Percentiles rank a stretch among this genome's conserved stretches.
Conservation (phyloP, 1,139 yeast genomes). For the Tardiomyces depauwii region DNA sequence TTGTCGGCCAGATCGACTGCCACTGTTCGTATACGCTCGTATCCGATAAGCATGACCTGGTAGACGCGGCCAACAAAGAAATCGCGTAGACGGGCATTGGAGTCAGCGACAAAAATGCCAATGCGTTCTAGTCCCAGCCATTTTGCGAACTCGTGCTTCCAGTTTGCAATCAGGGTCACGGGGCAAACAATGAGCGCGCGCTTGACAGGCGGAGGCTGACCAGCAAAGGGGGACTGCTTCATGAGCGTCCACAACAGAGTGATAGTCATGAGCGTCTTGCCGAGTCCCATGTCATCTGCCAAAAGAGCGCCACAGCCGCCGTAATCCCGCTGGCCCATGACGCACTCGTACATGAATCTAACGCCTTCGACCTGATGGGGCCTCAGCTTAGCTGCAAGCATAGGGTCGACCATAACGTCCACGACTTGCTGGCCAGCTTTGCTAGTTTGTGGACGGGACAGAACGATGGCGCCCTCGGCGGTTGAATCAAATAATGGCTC, state of each 20-base stretch:
- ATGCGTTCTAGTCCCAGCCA: constrained; percentile 71
- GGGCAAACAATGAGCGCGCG: constrained; percentile 84
- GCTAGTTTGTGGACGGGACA: constrained; percentile 29
- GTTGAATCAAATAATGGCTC: constrained; percentile 32
- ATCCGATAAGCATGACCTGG: constrained; percentile 77
- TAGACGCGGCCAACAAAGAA: constrained; percentile 65
- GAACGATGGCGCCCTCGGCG: constrained; percentile 32
- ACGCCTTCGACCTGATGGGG: constrained; percentile 87
- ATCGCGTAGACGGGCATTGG: constrained; percentile 43
- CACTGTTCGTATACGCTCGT: constrained; percentile 61
- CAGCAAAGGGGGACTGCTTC: constrained; percentile 53
- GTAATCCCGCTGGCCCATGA: constrained; percentile 50
- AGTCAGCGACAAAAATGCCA: constrained; percentile 26
- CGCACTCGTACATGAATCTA: constrained; percentile 65
- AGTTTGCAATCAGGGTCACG: constrained; percentile 75
- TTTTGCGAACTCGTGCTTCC: constrained; percentile 81
- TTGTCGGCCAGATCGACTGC: constrained; percentile 37
- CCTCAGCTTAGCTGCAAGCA: constrained; percentile 43
- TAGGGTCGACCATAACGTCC: constrained; percentile 65
- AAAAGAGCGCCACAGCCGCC: constrained; percentile 66
- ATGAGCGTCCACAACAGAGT: constrained; percentile 74
- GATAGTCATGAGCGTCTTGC: constrained; percentile 84
- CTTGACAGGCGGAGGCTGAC: constrained; percentile 31
- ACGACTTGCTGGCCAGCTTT: constrained; percentile 15
- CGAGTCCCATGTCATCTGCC: constrained; percentile 98